phyloP scores from a whole-genome alignment of 352 stramenopile species.

The Globisporangium parvum region DNA sequence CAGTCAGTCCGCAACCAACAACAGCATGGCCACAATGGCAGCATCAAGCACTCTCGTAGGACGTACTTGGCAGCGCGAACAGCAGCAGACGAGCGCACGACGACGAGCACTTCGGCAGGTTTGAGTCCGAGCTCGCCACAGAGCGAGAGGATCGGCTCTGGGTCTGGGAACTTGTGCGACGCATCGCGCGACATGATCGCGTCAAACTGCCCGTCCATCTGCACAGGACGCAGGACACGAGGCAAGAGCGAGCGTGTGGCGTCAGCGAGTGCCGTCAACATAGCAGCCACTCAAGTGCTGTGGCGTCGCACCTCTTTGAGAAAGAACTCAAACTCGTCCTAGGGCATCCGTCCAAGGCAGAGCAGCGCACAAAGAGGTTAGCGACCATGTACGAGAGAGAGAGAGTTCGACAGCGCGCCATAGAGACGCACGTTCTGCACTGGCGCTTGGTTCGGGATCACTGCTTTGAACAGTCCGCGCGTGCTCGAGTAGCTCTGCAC shows the following conservation, averaged over 20 bases:
- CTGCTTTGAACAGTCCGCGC: conserved; percentile 51
- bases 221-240: neutral
- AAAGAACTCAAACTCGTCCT: conserved; percentile 67
- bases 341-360: neutral
- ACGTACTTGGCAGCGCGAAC: conserved; percentile 63
- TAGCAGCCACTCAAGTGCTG: neutral
- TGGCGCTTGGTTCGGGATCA: conserved; percentile 41
- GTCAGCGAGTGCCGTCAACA: neutral
- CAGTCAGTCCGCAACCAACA: neutral
- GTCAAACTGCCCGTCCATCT: conserved; percentile 73
- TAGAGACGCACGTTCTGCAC: conserved; percentile 40
- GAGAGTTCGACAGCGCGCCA: neutral
- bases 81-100: conserved; percentile 44
- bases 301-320: conserved; percentile 44
- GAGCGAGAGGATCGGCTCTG: conserved; percentile 36
- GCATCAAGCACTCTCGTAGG: neutral
- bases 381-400: neutral
- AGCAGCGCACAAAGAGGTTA: neutral
- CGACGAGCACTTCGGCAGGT: conserved; percentile 45
- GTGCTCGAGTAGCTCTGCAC: conserved; percentile 52
- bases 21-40: neutral
- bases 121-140: conserved; percentile 48
- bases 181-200: conserved; percentile 40
- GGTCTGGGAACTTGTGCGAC: conserved; percentile 38
- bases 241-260: neutral